Conservation (phyloP, 2,329 filamentous ascomycete genomes). For the Simplicillium aogashimaense region DNA sequence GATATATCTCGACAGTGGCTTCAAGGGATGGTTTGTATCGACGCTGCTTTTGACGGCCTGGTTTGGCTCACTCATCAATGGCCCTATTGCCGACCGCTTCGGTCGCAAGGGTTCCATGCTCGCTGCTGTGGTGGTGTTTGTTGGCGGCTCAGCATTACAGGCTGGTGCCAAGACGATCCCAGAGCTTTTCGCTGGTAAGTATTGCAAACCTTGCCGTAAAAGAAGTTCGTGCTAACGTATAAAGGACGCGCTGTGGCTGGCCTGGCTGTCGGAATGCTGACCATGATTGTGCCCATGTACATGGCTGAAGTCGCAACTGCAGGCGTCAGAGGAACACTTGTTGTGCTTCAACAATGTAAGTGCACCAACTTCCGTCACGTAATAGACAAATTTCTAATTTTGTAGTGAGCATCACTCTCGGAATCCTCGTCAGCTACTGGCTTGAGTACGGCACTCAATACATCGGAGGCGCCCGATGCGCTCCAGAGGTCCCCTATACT, state of each 20-base stretch:
- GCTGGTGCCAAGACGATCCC: slow-evolving; percentile 27
- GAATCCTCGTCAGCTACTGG: slow-evolving; percentile 33
- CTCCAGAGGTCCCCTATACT: slow-evolving; percentile 33
- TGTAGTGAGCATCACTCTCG: slow-evolving; percentile 26
- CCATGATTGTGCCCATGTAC: slow-evolving; percentile 30
- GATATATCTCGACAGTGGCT: slow-evolving; percentile 30
- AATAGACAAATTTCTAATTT: neutral
- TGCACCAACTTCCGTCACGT: neutral
- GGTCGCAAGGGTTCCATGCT: slow-evolving; percentile 24
- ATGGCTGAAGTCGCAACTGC: slow-evolving; percentile 39
- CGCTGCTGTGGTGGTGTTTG: slow-evolving; percentile 22
- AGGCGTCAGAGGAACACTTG: slow-evolving; percentile 35
- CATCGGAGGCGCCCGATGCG: slow-evolving; percentile 33
- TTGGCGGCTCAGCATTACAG: slow-evolving; percentile 33
- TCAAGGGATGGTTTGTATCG: slow-evolving; percentile 44
- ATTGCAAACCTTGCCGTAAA: no score
- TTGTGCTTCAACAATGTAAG: slow-evolving; percentile 28
- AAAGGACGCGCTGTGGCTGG: slow-evolving; percentile 28
- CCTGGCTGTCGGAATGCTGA: slow-evolving; percentile 28
- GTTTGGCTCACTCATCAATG: slow-evolving; percentile 35
- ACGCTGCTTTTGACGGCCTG: slow-evolving; percentile 36
- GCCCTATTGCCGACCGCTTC: slow-evolving; percentile 24
- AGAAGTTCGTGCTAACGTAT: no score
- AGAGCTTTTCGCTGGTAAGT: slow-evolving; percentile 26
- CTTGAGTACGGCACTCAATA: slow-evolving; percentile 29